Percentiles rank a stretch among this genome's conserved stretches.
These are phyloP conservation scores for Cutaneotrichosporon curvatum DNA, from an alignment of 1,284 basidiomycete genomes.

Conservation along the genomic window DNA sequence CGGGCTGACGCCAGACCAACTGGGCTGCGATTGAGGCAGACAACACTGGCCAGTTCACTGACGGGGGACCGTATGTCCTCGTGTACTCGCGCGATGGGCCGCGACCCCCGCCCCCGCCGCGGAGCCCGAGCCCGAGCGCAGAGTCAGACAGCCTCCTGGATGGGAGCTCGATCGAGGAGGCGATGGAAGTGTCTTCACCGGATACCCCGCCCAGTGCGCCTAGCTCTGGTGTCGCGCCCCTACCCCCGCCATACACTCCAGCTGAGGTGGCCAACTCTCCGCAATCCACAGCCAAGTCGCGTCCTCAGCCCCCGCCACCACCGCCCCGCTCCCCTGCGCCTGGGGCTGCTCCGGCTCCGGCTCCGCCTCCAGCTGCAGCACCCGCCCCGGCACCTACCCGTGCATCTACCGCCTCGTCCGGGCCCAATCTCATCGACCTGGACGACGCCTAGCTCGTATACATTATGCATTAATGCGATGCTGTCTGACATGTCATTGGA, in stretches of 20 bases:
- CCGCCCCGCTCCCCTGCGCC: too few species aligned
- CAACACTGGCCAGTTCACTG: slow-evolving; percentile 36
- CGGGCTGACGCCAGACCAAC: slow-evolving; percentile 16
- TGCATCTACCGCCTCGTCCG: too few species aligned
- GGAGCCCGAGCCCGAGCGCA: too few species aligned
- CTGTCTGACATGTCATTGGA: slow-evolving; percentile 52
- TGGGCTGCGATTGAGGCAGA: slow-evolving; percentile 28
- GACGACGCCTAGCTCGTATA: neutral
- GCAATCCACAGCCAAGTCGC: too few species aligned
- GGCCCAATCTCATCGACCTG: neutral
- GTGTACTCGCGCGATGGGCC: slow-evolving; percentile 27
- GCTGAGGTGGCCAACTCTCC: too few species aligned
- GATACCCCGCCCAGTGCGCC: neutral
- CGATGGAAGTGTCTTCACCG: neutral
- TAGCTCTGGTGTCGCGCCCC: too few species aligned
- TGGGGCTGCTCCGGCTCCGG: too few species aligned
- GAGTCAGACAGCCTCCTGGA: too few species aligned
- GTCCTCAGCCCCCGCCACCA: too few species aligned
- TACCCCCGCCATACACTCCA: too few species aligned
- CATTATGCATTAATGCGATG: neutral
- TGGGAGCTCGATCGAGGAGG: neutral
- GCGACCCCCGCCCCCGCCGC: slow-evolving; percentile 5
- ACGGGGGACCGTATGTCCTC: slow-evolving; percentile 38
- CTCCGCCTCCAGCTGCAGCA: too few species aligned
- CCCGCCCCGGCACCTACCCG: too few species aligned